phyloP scores from a whole-genome alignment of 2,329 filamentous ascomycete genomes.

The Fonsecaea multimorphosa region DNA sequence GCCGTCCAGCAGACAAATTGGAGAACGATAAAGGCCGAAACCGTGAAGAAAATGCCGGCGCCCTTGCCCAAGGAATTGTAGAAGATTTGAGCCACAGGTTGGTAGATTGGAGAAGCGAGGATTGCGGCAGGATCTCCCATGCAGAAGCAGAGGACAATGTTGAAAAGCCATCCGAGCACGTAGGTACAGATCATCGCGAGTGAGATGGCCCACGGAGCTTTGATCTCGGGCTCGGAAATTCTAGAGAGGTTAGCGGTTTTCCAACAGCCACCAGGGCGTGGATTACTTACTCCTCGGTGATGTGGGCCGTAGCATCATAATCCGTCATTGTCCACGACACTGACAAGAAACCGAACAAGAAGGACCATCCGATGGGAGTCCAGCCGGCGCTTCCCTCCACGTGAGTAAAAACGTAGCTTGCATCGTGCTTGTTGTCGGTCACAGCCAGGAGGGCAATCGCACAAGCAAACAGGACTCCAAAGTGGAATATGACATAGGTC shows the following conservation, averaged over 20 bases:
- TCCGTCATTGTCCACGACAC: conserved; percentile 68
- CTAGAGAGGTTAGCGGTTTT: conserved; percentile 40
- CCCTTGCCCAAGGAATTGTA: conserved; percentile 62
- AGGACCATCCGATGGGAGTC: conserved; percentile 61
- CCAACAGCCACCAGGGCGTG: neutral
- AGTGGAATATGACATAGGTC: conserved; percentile 64
- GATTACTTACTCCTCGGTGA: conserved; percentile 55
- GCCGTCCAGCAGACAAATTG: conserved; percentile 66
- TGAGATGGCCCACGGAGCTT: conserved; percentile 63
- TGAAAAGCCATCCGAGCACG: conserved; percentile 62
- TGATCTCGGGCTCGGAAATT: conserved; percentile 57
- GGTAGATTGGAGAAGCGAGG: conserved; percentile 54
- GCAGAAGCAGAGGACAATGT: conserved; percentile 64
- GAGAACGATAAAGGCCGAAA: conserved; percentile 64
- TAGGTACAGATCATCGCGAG: conserved; percentile 64
- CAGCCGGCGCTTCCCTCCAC: conserved; percentile 60
- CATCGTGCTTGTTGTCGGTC: conserved; percentile 58
- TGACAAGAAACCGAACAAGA: conserved; percentile 66
- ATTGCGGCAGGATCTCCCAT: conserved; percentile 59
- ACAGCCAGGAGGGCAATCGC: conserved; percentile 59
- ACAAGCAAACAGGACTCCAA: conserved; percentile 58
- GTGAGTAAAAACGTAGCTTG: conserved; percentile 62
- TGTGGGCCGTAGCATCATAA: conserved; percentile 56
- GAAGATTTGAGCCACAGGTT: conserved; percentile 65
- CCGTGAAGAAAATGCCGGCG: conserved; percentile 61